A percentile compares a stretch with the other conserved stretches of the same genome.
Evolutionary conservation across 2,329 filamentous ascomycete species (phyloP).

Genomic region (Neopestalotiopsis clavispora): DNA sequence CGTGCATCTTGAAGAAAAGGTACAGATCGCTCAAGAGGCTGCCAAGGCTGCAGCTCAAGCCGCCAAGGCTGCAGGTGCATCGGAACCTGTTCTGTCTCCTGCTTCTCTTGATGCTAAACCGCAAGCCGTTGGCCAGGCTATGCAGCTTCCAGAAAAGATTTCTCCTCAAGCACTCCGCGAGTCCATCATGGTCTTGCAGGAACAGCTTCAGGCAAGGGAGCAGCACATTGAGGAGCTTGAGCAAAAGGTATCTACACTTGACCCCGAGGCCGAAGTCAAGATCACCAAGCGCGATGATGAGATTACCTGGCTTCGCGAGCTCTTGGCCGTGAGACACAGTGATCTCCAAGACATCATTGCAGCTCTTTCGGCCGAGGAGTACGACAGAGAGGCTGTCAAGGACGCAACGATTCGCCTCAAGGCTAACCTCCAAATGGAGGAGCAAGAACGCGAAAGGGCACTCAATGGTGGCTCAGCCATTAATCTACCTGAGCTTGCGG

Average conservation of each 20-base stretch:
- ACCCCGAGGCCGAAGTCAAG: conserved; percentile 79
- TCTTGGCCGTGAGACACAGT: conserved; percentile 86
- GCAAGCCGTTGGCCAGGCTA: conserved; percentile 43
- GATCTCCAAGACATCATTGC: conserved; percentile 92
- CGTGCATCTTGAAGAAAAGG: conserved; percentile 83
- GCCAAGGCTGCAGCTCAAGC: conserved; percentile 62
- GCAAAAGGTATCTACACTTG: conserved; percentile 68
- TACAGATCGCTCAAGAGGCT: conserved; percentile 87
- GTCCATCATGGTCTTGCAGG: conserved; percentile 94
- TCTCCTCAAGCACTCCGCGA: conserved; percentile 94
- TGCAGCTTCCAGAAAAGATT: conserved; percentile 78
- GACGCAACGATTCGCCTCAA: conserved; percentile 92
- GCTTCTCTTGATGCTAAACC: conserved; percentile 46
- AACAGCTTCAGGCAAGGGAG: conserved; percentile 95
- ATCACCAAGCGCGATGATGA: conserved; percentile 92
- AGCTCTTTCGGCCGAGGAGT: conserved; percentile 74
- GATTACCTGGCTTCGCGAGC: conserved; percentile 91
- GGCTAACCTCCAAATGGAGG: conserved; percentile 96
- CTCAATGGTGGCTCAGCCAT: conserved; percentile 72
- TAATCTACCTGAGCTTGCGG: conserved; percentile 76
- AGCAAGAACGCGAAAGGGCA: conserved; percentile 89
- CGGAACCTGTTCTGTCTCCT: conserved; percentile 51
- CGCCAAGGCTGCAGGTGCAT: conserved; percentile 38
- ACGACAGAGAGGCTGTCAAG: conserved; percentile 79
- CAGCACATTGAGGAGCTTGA: conserved; percentile 87